Conservation (phyloP, 163 green algal species). For the Scenedesmus sp. region DNA sequence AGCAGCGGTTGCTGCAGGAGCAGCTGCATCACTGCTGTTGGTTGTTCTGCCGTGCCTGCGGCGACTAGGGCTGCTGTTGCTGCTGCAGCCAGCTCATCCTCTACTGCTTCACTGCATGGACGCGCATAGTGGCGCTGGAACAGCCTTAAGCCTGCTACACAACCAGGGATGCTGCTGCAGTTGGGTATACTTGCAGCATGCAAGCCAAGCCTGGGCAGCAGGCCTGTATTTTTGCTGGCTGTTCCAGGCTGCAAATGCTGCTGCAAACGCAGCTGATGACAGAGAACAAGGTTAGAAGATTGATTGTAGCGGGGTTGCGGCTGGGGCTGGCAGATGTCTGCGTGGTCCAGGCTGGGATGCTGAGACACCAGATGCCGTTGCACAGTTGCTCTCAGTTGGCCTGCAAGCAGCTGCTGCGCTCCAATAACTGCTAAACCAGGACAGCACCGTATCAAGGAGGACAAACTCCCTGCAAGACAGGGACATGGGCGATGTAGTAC, state of each 20-base stretch:
- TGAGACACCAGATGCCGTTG: not conserved
- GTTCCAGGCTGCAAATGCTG: not conserved
- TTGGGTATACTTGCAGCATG: not conserved
- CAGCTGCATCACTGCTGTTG: not conserved
- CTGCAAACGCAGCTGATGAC: not conserved
- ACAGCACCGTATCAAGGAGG: not conserved
- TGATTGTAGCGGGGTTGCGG: not conserved
- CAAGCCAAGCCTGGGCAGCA: not conserved
- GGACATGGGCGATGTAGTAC: not conserved
- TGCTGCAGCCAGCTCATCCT: not conserved
- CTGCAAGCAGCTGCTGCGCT: not conserved
- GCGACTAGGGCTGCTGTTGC: not conserved
- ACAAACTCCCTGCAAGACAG: not conserved
- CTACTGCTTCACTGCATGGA: not conserved
- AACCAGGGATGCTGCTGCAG: not conserved
- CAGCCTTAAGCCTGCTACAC: not conserved
- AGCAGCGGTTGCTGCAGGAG: not conserved
- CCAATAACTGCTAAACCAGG: not conserved
- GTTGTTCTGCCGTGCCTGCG: not conserved
- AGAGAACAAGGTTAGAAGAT: not conserved
- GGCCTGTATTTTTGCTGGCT: not conserved
- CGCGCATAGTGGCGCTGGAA: not conserved
- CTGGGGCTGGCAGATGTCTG: not conserved
- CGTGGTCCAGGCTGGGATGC: not conserved
- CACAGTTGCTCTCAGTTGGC: not conserved